Conservation (phyloP, 2,329 filamentous ascomycete species). For the Fusarium albidum region DNA sequence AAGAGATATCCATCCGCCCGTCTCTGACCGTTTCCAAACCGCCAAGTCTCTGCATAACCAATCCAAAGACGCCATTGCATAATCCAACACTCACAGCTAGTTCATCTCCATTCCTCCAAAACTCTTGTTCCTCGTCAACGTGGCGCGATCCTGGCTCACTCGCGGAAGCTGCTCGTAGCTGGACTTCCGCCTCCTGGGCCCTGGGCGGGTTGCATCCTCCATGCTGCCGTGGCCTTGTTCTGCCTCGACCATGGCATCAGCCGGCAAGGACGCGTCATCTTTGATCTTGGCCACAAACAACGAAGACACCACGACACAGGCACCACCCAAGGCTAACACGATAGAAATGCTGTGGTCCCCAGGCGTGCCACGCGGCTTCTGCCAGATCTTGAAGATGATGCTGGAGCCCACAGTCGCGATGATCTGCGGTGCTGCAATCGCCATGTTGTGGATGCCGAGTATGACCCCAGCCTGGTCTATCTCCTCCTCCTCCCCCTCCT, state of each 20-base stretch:
- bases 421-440: conserved; percentile 90
- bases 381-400: conserved; percentile 82
- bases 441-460: conserved; percentile 94
- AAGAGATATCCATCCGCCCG: neutral
- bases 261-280: conserved; percentile 60
- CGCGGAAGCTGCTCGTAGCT: conserved; percentile 54
- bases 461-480: conserved; percentile 87
- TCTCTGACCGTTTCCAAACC: conserved; percentile 12
- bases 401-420: conserved; percentile 86
- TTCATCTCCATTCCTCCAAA: conserved; percentile 56
- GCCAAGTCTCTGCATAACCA: conserved; percentile 11
- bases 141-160: conserved; percentile 55
- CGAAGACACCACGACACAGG: conserved; percentile 79
- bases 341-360: conserved; percentile 89
- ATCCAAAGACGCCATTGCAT: conserved; percentile 18
- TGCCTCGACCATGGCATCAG: conserved; percentile 49
- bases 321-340: conserved; percentile 84
- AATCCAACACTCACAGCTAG: conserved; percentile 8
- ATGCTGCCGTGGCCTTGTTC: conserved; percentile 55
- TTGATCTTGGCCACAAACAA: conserved; percentile 74
- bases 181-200: conserved; percentile 46
- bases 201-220: conserved; percentile 25
- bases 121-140: conserved; percentile 57
- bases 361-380: conserved; percentile 85
- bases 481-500: conserved; percentile 65